Base-by-base conservation (phyloP, 1,139 yeast species). In the Meyerozyma sp. region DNA sequence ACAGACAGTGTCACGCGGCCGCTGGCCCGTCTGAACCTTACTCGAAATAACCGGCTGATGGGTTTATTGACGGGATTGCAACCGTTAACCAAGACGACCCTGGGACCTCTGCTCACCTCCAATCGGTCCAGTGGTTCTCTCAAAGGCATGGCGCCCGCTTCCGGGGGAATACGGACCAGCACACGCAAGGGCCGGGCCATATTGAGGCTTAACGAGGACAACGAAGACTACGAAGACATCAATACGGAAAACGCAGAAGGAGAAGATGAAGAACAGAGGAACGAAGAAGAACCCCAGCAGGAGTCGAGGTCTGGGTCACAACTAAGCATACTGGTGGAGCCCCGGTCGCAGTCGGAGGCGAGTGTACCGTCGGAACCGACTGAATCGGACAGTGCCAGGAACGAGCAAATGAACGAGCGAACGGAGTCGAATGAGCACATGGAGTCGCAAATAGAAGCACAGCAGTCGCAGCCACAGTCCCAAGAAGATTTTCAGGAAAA, bases 141-240 rank as follows among this genome's bases (percentile, higher is more conserved):
- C 16, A 34, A 34, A 13, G 37, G 37, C 5, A 10, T 34, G 14
- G 37, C 14, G 37, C 26, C 26, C 9, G 16, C n/a, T 5, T 16
- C 37, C 1, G 26, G 25, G 11, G 37, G 37, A 11, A 20, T 34
- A 34, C 37, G 37, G 47, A 56, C 73, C 2, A 70, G 75, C 46
- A 58, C 67, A 1, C 60, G 61, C 39, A 70, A 68, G 45, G 77
- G 71, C 1, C 62, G 60, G 43, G 78, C 76, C 13, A 71, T 73
- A 6, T 54, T 73, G 46, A 56, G 57, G 39, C 59, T 73, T 42
- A 71, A 59, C 32, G 63, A 58, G 25, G 63, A 58, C 32, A 49
- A 49, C 13, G 37, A 42, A n/a, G 40, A 34, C 23, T 51, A 39
- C 38, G 54, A 50, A 41, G 52, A 50, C n/a, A 29, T 39, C 16